A percentile compares a stretch with the other conserved stretches of the same genome.
Evolutionary conservation across 2,329 filamentous ascomycete genomes (phyloP).

Genomic region (Fonsecaea pedrosoi): DNA sequence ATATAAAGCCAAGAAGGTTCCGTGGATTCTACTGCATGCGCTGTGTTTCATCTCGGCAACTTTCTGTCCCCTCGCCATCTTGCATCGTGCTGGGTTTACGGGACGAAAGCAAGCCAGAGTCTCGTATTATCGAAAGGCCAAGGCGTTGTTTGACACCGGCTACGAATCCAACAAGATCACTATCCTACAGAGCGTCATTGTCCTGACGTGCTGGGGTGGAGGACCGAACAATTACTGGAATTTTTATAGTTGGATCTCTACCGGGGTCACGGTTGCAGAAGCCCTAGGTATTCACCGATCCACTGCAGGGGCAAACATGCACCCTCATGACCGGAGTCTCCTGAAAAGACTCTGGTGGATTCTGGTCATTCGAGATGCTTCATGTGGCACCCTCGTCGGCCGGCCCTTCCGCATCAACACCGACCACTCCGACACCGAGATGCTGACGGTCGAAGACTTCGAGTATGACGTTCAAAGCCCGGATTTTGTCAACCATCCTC

Average conservation of each 20-base stretch:
- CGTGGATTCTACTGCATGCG: conserved; percentile 23
- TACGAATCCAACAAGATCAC: conserved; percentile 26
- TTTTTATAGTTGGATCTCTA: conserved; percentile 24
- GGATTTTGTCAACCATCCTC: conserved; percentile 21
- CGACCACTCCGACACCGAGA: conserved; percentile 20
- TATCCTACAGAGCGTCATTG: conserved; percentile 22
- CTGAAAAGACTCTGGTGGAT: conserved; percentile 27
- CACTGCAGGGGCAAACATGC: conserved; percentile 19
- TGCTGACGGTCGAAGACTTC: conserved; percentile 24
- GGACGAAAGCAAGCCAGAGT: conserved; percentile 21
- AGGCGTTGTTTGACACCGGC: conserved; percentile 21
- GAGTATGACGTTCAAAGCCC: conserved; percentile 20
- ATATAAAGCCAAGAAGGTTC: conserved; percentile 21
- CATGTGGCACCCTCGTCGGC: conserved; percentile 19
- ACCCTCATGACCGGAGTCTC: conserved; percentile 17
- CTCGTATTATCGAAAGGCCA: conserved; percentile 21
- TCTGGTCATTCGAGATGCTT: conserved; percentile 20
- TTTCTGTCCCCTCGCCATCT: conserved; percentile 17
- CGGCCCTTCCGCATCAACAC: conserved; percentile 25
- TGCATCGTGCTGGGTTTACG: conserved; percentile 22
- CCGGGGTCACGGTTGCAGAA: conserved; percentile 26
- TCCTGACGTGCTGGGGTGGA: conserved; percentile 23
- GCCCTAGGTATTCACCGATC: conserved; percentile 25
- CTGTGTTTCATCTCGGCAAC: conserved; percentile 21
- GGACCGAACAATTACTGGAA: conserved; percentile 22